These are phyloP conservation scores for Quercus variabilis DNA, from an alignment of 306 rosid genomes.

Conservation along the genomic window DNA sequence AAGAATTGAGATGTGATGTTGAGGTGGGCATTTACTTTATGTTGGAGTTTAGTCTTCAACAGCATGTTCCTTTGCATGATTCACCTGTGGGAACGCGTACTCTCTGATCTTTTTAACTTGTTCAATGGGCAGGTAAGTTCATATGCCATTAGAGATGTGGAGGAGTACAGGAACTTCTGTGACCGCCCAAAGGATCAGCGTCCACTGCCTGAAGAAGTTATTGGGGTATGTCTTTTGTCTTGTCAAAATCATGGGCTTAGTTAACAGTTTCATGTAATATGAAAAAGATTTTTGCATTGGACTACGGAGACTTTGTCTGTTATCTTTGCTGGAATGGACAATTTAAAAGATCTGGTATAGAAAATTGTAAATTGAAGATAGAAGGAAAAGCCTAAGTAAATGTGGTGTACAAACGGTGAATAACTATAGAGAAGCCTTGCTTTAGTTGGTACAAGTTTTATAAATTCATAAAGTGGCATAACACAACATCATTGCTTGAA, in stretches of 20 bases:
- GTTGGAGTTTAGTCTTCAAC: neutral
- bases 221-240: slow-evolving; percentile 59
- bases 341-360: neutral
- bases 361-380: neutral
- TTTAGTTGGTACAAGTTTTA: neutral
- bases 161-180: slow-evolving; percentile 95
- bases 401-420: neutral
- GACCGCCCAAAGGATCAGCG: slow-evolving; percentile 94
- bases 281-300: neutral
- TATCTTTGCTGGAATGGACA: slow-evolving; percentile 7
- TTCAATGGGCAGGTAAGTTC: slow-evolving; percentile 60
- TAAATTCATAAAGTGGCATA: neutral
- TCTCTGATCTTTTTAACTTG: slow-evolving; percentile 2
- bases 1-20: slow-evolving; percentile 94
- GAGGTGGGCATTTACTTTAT: slow-evolving; percentile 57
- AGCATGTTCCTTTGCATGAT: neutral
- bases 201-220: slow-evolving; percentile 91
- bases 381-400: neutral
- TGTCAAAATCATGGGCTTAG: slow-evolving; percentile 19
- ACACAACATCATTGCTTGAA: neutral
- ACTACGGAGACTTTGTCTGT: neutral
- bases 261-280: neutral
- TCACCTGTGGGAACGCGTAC: neutral
- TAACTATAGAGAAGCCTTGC: neutral
- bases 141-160: slow-evolving; percentile 88